Percentiles rank a stretch among this genome's conserved stretches.
These are phyloP conservation scores for Penstemon eatonii DNA, from an alignment of 257 asterid species.

Conservation along the genomic window DNA sequence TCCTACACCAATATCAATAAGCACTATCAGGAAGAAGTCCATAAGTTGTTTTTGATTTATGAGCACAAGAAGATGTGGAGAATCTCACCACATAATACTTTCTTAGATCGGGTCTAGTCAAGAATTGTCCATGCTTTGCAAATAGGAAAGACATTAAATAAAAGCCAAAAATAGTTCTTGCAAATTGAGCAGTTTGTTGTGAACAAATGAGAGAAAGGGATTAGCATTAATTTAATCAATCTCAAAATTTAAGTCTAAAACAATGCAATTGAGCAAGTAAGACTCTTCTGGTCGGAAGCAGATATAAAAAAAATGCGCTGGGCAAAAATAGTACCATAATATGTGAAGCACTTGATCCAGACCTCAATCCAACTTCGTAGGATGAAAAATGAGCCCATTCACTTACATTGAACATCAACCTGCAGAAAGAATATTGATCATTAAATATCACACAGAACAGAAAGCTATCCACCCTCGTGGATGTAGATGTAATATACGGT, in stretches of 20 bases:
- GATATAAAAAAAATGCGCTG: conserved; percentile 8
- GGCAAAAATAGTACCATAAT: conserved; percentile 66
- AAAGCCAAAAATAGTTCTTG: too few species aligned
- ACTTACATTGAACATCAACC: conserved; percentile 97
- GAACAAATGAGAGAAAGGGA: too few species aligned
- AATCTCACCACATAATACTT: neutral
- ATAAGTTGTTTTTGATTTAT: conserved; percentile 6
- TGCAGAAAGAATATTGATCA: conserved; percentile 26
- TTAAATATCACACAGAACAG: conserved; percentile 27
- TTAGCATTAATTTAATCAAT: too few species aligned
- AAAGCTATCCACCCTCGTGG: conserved; percentile 19
- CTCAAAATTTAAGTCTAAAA: too few species aligned
- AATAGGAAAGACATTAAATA: too few species aligned
- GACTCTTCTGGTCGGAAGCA: conserved; percentile 11
- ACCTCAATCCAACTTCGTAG: conserved; percentile 93
- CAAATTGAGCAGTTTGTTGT: too few species aligned
- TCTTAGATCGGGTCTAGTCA: too few species aligned
- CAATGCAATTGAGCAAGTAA: neutral
- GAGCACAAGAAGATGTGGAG: conserved; percentile 6
- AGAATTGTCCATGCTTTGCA: too few species aligned
- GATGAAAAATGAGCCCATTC: conserved; percentile 97
- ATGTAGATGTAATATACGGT: neutral
- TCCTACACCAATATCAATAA: conserved; percentile 59
- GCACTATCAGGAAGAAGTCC: conserved; percentile 31
- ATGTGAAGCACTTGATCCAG: conserved; percentile 91